phyloP scores from a whole-genome alignment of 805 yeast genomes.

The Metschnikowia chrysomelidarum region DNA sequence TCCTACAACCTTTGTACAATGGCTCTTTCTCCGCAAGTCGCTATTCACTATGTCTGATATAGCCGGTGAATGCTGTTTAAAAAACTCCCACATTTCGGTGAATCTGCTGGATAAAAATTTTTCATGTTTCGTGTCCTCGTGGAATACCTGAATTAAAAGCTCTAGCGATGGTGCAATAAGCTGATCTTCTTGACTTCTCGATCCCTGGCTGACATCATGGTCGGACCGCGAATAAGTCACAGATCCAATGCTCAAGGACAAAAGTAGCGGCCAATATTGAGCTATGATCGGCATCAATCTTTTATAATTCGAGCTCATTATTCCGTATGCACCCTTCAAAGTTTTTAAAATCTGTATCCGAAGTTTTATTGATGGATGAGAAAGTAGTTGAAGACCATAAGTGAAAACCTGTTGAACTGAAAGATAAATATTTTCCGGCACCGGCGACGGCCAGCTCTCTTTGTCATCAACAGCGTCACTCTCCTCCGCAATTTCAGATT shows the following conservation, averaged over 20 bases:
- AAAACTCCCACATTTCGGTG: conserved; percentile 43
- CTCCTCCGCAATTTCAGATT: conserved; percentile 14
- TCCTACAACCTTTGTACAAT: background rate
- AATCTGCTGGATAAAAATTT: conserved; percentile 48
- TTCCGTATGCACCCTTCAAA: conserved; percentile 28
- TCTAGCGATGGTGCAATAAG: conserved; percentile 29
- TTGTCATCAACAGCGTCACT: conserved; percentile 10
- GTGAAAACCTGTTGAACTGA: conserved; percentile 58
- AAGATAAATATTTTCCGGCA: conserved; percentile 60
- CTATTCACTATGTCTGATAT: background rate
- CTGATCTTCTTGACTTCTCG: conserved; percentile 6
- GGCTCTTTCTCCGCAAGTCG: background rate
- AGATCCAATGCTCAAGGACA: conserved; percentile 22
- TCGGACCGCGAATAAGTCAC: conserved; percentile 16
- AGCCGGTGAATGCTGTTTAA: conserved; percentile 9
- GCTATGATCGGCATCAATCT: conserved; percentile 34
- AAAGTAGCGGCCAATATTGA: conserved; percentile 32
- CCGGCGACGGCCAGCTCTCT: conserved; percentile 58
- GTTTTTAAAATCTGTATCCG: conserved; percentile 56
- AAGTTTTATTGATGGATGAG: conserved; percentile 62
- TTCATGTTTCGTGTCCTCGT: conserved; percentile 37
- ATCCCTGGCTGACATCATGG: conserved; percentile 6
- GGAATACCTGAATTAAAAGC: conserved; percentile 26
- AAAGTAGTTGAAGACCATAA: conserved; percentile 67
- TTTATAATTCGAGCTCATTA: conserved; percentile 31